Evolutionary conservation across 108 stramenopile genomes (phyloP), one percentile per base, ranked within the genome.

Genomic region (Asterionellopsis glacialis): DNA sequence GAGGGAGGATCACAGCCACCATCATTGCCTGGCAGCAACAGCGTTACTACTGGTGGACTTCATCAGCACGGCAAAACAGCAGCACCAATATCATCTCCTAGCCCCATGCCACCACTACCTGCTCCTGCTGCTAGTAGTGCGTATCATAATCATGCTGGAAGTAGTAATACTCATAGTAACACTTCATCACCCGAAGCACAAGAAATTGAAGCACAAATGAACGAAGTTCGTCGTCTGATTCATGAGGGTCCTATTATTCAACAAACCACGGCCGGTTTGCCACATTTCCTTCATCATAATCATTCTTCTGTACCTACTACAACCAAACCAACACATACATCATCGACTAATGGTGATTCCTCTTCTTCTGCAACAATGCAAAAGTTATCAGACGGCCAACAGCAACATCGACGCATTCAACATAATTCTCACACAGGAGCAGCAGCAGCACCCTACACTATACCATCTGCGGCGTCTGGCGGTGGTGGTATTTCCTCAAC

Each of bases 181-280:
- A 60, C 47, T 58, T 51, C 45, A 1, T 71, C 27, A 24, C 26
- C 44, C 39, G 47, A 69, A 47, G 68, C 62, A 53, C 55, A 69
- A 48, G 62, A 81, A 26, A 59, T 82, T 0, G 79, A 79, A 61
- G 63, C 69, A 53, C 78, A 91, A 70, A 84, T 88, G 82, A 65
- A 76, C 49, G 85, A 79, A 65, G 75, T 91, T 28, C 74, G 80
- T 45, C 50, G 71, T 13, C 69, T 89, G 26, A 81, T 92, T 28
- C 61, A 81, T 49, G 85, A 88, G 79, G 83, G 75, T 27, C 82
- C 82, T 13, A 63, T 58, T n/a, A 75, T 83, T 41, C 82, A 80
- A 33, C 55, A 74, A 66, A 74, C 75, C 22, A 67, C 70, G 14
- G 78, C 69, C 12, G 73, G 72, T 42, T 58, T 82, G 14, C 80